phyloP scores from a whole-genome alignment of 2,329 filamentous ascomycete species.

The Hirsutella rhossiliensis region DNA sequence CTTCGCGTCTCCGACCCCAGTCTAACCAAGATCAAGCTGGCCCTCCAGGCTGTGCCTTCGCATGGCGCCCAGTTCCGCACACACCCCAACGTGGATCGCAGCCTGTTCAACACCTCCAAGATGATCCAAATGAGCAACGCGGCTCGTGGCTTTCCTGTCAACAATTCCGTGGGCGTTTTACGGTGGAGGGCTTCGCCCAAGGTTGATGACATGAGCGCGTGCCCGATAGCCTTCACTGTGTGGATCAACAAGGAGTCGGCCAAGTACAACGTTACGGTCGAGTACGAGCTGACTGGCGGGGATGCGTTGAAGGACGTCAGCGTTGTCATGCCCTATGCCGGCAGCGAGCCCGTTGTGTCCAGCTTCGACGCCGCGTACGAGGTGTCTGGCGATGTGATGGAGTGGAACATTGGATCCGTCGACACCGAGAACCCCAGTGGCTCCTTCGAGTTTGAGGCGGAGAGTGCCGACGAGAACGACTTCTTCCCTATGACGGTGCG shows the following conservation, averaged over 20 bases:
- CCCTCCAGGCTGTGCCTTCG: slow-evolving; percentile 61
- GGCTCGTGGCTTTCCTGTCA: slow-evolving; percentile 81
- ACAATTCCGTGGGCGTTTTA: slow-evolving; percentile 85
- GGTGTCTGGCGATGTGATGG: slow-evolving; percentile 80
- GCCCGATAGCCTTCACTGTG: slow-evolving; percentile 92
- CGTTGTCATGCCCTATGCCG: slow-evolving; percentile 77
- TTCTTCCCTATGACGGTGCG: slow-evolving; percentile 96
- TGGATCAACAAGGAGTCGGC: slow-evolving; percentile 88
- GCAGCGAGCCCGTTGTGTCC: slow-evolving; percentile 75
- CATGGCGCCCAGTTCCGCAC: slow-evolving; percentile 87
- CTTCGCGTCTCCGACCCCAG: slow-evolving; percentile 80
- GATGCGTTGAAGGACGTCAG: slow-evolving; percentile 73
- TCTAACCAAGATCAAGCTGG: slow-evolving; percentile 84
- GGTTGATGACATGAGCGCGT: slow-evolving; percentile 64
- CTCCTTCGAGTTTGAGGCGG: slow-evolving; percentile 90
- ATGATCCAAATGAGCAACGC: slow-evolving; percentile 83
- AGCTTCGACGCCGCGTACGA: slow-evolving; percentile 94
- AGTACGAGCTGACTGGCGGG: slow-evolving; percentile 83
- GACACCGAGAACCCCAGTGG: slow-evolving; percentile 73
- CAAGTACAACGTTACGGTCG: slow-evolving; percentile 82
- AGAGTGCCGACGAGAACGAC: slow-evolving; percentile 76
- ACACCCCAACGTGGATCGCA: slow-evolving; percentile 92
- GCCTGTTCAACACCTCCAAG: slow-evolving; percentile 70
- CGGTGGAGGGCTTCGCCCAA: slow-evolving; percentile 83
- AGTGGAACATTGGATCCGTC: slow-evolving; percentile 85